Evolutionary conservation across 768 basidiomycete genomes (phyloP).

Genomic region (Kwoniella bestiolae): DNA sequence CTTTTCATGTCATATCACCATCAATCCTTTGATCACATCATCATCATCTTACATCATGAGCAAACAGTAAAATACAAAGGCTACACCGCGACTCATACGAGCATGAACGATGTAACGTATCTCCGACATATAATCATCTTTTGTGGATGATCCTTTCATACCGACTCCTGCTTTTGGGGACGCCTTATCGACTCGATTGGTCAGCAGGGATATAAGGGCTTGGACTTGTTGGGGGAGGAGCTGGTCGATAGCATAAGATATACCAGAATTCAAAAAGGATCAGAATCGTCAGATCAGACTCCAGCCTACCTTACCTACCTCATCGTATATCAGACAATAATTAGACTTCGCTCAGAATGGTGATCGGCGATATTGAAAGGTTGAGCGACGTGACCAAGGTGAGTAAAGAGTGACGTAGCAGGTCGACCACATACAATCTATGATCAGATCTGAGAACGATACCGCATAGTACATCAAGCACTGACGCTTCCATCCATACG

Average conservation of each 20-base stretch:
- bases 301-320: background rate
- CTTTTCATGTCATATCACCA: background rate
- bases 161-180: background rate
- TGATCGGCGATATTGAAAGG: slow-evolving; percentile 28
- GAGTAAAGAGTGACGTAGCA: slow-evolving; percentile 14
- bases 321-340: no score
- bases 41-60: background rate
- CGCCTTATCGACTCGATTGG: background rate
- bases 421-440: no score
- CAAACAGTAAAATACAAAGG: background rate
- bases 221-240: background rate
- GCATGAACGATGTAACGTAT: background rate
- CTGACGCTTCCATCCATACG: background rate
- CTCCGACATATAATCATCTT: background rate
- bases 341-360: slow-evolving; percentile 19
- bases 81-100: no score
- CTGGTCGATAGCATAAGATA: no score
- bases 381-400: slow-evolving; percentile 44
- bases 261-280: background rate
- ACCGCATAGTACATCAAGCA: background rate
- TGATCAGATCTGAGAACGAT: no score
- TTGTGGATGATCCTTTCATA: background rate
- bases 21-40: background rate
- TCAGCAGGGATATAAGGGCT: background rate
- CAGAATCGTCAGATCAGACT: background rate